Evolutionary conservation across 2,329 filamentous ascomycete genomes (phyloP), one percentile per base, ranked within the genome.

Genomic region (Venturia effusa): DNA sequence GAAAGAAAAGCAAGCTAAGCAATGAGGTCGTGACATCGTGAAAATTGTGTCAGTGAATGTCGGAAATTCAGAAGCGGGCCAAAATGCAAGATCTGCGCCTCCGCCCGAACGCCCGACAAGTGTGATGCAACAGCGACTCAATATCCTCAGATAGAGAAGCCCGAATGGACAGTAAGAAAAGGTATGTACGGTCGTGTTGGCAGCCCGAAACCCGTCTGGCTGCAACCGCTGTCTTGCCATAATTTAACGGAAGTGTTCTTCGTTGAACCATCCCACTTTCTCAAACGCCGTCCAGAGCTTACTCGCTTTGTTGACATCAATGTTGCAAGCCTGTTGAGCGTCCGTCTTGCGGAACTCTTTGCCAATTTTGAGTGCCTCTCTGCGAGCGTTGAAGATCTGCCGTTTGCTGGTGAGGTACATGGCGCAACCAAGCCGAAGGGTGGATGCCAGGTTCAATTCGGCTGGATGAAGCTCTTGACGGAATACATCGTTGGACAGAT

Each of bases 261-360:
- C 75, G 51, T 88, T 81, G 67, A 96, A 85, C 90, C 92, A 96
- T 69, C 88, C 89, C 43, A 94, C 89, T 69, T 86, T 88, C 61
- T 96, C 89, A 72, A 90, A 97, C 6, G 91, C 91, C 43, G 86
- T 87, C 89, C 91, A 96, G 59, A 97, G 81, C 75, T 93, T 93
- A 68, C 90, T 95, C 3, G 92, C 91, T 80, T 97, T 97, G 80
- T 97, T 97, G 74, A 97, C 93, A 71, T 97, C 93, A 67, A 97
- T 96, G 79, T 95, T 95, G 82, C 91, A 96, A n/a, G 90, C 91
- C 74, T 96, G 90, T 75, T 97, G 93, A 5, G 92, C 91, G 73
- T 96, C 90, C 1, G 93, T 97, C 83, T 96, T 96, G 74, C 90
- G 87, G 74, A 96, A 97, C 71, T 92, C 89, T 75, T 95, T 94